Percentiles rank a stretch among this genome's conserved stretches.
phyloP scores from a whole-genome alignment of 2,329 filamentous ascomycete genomes.

The Xylariomycetidae sp. region DNA sequence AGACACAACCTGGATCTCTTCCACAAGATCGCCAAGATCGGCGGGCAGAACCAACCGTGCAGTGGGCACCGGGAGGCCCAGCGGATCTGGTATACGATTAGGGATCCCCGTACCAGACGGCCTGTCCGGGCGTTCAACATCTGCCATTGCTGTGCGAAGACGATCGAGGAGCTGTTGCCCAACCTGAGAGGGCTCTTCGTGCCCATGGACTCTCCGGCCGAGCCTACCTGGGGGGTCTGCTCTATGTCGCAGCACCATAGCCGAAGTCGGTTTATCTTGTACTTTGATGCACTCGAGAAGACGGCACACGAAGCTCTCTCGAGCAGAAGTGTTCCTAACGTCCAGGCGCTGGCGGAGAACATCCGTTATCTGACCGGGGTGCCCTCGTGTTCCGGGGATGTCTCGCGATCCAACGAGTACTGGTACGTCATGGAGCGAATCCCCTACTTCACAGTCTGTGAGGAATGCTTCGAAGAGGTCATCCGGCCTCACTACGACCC shows the following conservation, averaged over 20 bases:
- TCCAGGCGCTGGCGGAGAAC: slow-evolving; percentile 57
- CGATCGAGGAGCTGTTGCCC: slow-evolving; percentile 68
- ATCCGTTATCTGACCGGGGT: slow-evolving; percentile 52
- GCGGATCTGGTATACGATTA: slow-evolving; percentile 70
- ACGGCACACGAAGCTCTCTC: slow-evolving; percentile 45
- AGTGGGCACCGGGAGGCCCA: slow-evolving; percentile 47
- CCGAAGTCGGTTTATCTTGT: slow-evolving; percentile 46
- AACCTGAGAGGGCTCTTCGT: slow-evolving; percentile 63
- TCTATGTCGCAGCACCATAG: slow-evolving; percentile 52
- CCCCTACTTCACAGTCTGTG: slow-evolving; percentile 76
- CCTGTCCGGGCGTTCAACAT: slow-evolving; percentile 67
- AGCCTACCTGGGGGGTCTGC: slow-evolving; percentile 52
- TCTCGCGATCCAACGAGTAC: slow-evolving; percentile 50
- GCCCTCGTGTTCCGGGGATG: slow-evolving; percentile 60
- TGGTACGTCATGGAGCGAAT: slow-evolving; percentile 77
- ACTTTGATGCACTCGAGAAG: slow-evolving; percentile 56
- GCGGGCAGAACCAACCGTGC: slow-evolving; percentile 51
- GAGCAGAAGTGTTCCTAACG: slow-evolving; percentile 44
- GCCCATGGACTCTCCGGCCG: slow-evolving; percentile 39
- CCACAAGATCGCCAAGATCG: slow-evolving; percentile 59
- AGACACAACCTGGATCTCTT: slow-evolving; percentile 62
- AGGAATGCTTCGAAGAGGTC: slow-evolving; percentile 77
- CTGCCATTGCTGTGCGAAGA: slow-evolving; percentile 68
- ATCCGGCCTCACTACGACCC: slow-evolving; percentile 61
- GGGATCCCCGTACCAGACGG: slow-evolving; percentile 58